Base-by-base conservation (phyloP, 1,139 yeast species). In the Blastobotrys illinoisensis region DNA sequence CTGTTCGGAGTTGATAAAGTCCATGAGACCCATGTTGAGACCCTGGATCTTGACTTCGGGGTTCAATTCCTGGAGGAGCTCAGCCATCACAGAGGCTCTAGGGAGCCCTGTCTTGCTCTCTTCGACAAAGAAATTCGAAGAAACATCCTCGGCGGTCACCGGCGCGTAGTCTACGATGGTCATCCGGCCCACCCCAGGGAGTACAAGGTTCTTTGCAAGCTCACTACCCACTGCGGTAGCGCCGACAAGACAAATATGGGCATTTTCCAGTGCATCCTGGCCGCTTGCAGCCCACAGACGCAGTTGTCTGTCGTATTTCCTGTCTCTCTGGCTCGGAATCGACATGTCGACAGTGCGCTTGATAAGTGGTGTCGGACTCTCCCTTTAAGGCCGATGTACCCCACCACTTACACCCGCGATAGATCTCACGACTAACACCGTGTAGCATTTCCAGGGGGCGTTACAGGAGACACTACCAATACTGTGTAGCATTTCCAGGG, bases 201-300 rank as follows among this genome's bases (percentile, higher is more conserved):
- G 74, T 1, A 88, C 82, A 58, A 91, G 72, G 67, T 90, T 89
- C 73, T 91, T 91, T 55, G 88, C 69, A 13, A 82, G 71, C 68
- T 93, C 98, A 1, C 85, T 72, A 1, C 88, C 85, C 0, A 83
- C 74, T 0, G 84, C 69, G 1, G 83, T 75, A 11, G 83, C 84
- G 50, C 84, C 82, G 5, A 89, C 62, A 9, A 89, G 69, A 54
- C 89, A 80, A 1, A 90, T 76, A 56, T 79, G 83, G 1, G 93
- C 75, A 2, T 68, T 66, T 51, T 81, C 82, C 40, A 93, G 74
- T 2, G 77, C 76, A 6, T 71, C 62, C 65, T 93, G 99, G 2
- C 98, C 98, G 1, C 79, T 70, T 0, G 79, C 65, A 0, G 89
- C 93, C 99, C 99, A 93, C 18, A 93, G 73, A 46, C 98, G 78